phyloP scores from a whole-genome alignment of 2,329 filamentous ascomycete species.

The Westerdykella ornata region DNA sequence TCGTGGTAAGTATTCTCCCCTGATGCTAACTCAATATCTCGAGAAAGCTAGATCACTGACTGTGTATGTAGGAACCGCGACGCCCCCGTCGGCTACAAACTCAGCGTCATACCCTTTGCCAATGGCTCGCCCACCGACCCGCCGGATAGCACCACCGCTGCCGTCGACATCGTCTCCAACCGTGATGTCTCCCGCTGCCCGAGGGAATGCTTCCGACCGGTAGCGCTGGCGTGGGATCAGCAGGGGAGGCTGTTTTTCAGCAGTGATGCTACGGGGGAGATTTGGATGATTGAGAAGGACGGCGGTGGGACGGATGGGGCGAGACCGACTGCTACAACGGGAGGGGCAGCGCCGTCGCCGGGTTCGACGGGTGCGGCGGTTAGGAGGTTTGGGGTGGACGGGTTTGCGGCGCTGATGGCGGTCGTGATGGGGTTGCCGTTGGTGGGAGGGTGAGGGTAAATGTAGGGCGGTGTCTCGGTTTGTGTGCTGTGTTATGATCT shows the following conservation, averaged over 20 bases:
- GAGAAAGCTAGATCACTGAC: conserved; percentile 1
- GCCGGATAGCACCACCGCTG: conserved; percentile 44
- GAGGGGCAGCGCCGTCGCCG: conserved; percentile 5
- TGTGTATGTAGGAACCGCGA: conserved; percentile 38
- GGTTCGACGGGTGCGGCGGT: conserved; percentile 5
- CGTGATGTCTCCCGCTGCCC: conserved; percentile 50
- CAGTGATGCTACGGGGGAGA: conserved; percentile 58
- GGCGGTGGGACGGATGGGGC: conserved; percentile 22
- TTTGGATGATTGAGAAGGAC: conserved; percentile 48
- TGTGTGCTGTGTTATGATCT: no score
- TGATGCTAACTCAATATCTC: not conserved
- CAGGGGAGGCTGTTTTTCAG: conserved; percentile 55
- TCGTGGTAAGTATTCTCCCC: conserved; percentile 48
- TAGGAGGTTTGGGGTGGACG: not conserved
- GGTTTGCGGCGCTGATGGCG: conserved; percentile 8
- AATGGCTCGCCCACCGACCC: conserved; percentile 42
- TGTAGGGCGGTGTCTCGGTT: no score
- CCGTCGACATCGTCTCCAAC: conserved; percentile 52
- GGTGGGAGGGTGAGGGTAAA: not conserved
- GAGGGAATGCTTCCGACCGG: conserved; percentile 55
- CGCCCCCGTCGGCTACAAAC: conserved; percentile 46
- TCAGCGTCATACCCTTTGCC: conserved; percentile 43
- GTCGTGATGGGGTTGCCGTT: conserved; percentile 12
- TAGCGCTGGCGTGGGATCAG: conserved; percentile 49
- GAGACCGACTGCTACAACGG: conserved; percentile 9